Evolutionary conservation across 306 rosid genomes (phyloP), one percentile per base, ranked within the genome.

Genomic region (Hippophae rhamnoides): DNA sequence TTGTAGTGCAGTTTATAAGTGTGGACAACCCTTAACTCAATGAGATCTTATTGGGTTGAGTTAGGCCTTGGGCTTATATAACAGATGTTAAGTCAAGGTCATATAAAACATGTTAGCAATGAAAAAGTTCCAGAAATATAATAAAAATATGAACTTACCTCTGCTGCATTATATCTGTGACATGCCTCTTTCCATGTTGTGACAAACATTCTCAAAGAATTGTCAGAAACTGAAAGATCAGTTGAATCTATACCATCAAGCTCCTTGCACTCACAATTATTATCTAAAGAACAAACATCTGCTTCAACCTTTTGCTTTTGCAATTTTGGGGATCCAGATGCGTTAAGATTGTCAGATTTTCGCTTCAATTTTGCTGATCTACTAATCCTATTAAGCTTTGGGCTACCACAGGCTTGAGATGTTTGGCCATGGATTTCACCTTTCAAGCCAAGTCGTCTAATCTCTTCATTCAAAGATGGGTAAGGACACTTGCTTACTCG

Each of bases 171-270:
- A 60, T 65, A 62, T 59, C 76, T 78, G 18, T 7, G 42, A 76
- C 98, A 90, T 49, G 82, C 75, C 52, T 81, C 89, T 84, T 87
- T 85, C 98, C 96, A 87, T 6, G 86, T 83, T 63, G 81, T 50
- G 66, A 87, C 72, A 63, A 87, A 90, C 76, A 69, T 78, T 73
- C 69, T 77, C 81, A 81, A 63, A 70, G 85, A 47, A 43, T 74
- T 72, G 47, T 73, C 12, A 57, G 76, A 0, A 12, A 87, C 72
- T 31, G 74, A 58, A 78, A 78, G 67, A 59, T 80, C 69, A 56
- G 66, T 46, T 62, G 43, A 54, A 52, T 52, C n/a, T 13, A 47
- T 42, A 12, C 58, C 18, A 1, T 12, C 67, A n/a, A 46, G 57
- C 65, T 48, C 71, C 45, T 51, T 58, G 43, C 67, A 27, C 45